Conservation (phyloP, 1,284 basidiomycete species). For the Boletus mariae region DNA sequence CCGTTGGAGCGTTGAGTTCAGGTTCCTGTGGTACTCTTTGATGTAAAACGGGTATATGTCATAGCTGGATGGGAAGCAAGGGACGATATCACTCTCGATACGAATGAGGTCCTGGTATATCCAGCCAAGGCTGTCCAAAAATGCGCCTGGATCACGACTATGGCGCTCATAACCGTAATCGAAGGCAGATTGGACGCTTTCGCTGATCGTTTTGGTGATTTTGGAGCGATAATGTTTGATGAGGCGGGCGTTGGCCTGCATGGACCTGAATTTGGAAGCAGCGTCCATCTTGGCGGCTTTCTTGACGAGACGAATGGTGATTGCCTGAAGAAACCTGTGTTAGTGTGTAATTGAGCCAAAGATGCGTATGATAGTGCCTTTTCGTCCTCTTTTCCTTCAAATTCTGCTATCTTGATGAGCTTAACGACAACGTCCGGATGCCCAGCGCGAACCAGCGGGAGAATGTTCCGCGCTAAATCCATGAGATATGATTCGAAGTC, state of each 20-base stretch:
- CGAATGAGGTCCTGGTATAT: constrained; percentile 93
- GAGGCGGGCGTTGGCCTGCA: constrained; percentile 89
- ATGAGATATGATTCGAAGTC: constrained; percentile 89
- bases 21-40: constrained; percentile 89
- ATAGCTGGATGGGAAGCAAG: constrained; percentile 91
- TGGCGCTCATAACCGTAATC: constrained; percentile 64
- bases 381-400: constrained; percentile 92
- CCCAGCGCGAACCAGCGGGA: constrained; percentile 80
- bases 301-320: constrained; percentile 91
- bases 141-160: constrained; percentile 63
- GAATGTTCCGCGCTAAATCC: constrained; percentile 71
- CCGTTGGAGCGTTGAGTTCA: constrained; percentile 73
- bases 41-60: constrained; percentile 84
- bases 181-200: constrained; percentile 76
- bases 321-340: constrained; percentile 51
- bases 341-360: background rate
- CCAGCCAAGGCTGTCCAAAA: constrained; percentile 83
- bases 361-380: constrained; percentile 53
- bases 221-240: constrained; percentile 97
- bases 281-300: constrained; percentile 87
- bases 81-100: constrained; percentile 83
- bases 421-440: constrained; percentile 85
- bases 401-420: constrained; percentile 90
- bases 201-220: constrained; percentile 77
- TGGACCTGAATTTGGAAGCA: constrained; percentile 85